phyloP scores from a whole-genome alignment of 805 yeast genomes.

The Wickerhamomyces queroliae region DNA sequence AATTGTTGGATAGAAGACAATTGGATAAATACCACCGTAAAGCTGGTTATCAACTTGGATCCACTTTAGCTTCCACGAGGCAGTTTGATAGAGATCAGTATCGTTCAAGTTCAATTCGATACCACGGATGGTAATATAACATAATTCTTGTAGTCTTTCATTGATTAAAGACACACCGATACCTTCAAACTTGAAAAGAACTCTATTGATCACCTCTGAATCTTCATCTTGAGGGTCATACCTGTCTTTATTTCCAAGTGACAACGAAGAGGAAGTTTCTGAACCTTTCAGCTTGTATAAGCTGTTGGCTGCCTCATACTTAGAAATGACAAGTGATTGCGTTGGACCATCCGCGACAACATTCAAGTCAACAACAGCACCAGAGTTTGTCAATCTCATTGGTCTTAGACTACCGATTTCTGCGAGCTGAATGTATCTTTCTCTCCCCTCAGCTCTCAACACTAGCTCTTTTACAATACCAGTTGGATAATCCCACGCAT shows the following conservation, averaged over 20 bases:
- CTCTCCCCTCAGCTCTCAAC: slow-evolving; percentile 64
- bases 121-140: slow-evolving; percentile 80
- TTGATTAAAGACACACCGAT: slow-evolving; percentile 83
- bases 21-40: slow-evolving; percentile 84
- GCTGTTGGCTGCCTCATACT: slow-evolving; percentile 74
- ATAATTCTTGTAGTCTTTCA: slow-evolving; percentile 63
- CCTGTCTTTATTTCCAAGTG: slow-evolving; percentile 33
- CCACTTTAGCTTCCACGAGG: slow-evolving; percentile 86
- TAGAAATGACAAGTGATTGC: slow-evolving; percentile 78
- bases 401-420: slow-evolving; percentile 92
- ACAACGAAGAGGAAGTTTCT: slow-evolving; percentile 24
- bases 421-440: slow-evolving; percentile 76
- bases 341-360: slow-evolving; percentile 97
- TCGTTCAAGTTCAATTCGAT: slow-evolving; percentile 76
- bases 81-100: slow-evolving; percentile 76
- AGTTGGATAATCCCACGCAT: slow-evolving; percentile 96
- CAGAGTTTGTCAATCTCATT: slow-evolving; percentile 58
- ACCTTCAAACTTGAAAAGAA: slow-evolving; percentile 71
- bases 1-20: slow-evolving; percentile 82
- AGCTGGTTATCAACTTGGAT: slow-evolving; percentile 90
- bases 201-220: slow-evolving; percentile 27
- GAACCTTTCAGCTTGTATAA: slow-evolving; percentile 48
- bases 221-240: slow-evolving; percentile 45
- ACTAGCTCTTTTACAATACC: slow-evolving; percentile 79
- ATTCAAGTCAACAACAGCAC: slow-evolving; percentile 70